These are phyloP conservation scores for Trypanosoma lewisi DNA, from an alignment of 208 protist species.

Conservation along the genomic window DNA sequence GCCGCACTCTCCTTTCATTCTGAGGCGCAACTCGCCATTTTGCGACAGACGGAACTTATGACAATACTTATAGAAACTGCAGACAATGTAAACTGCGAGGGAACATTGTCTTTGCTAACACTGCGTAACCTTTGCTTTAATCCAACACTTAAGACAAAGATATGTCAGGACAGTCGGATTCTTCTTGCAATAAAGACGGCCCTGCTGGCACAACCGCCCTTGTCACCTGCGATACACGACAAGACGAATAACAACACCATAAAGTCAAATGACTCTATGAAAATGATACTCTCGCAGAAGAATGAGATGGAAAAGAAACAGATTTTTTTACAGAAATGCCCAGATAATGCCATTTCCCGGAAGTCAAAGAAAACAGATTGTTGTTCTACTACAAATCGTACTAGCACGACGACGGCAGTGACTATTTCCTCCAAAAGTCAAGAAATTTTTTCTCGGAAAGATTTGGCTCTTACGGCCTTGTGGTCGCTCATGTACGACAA, in stretches of 20 bases:
- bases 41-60: slow-evolving; percentile 41
- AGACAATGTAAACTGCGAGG: slow-evolving; percentile 17
- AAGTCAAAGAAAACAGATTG: slow-evolving; percentile 12
- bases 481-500: slow-evolving; percentile 57
- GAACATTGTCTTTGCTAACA: slow-evolving; percentile 58
- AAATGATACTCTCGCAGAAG: background rate
- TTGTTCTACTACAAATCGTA: background rate
- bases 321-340: slow-evolving; percentile 7
- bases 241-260: background rate
- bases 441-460: slow-evolving; percentile 30
- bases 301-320: background rate
- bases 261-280: background rate
- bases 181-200: slow-evolving; percentile 68
- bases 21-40: slow-evolving; percentile 38
- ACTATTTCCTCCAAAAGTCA: background rate
- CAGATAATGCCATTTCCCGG: background rate
- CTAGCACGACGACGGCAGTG: too few relatives aligned
- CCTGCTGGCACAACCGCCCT: slow-evolving; percentile 32
- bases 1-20: slow-evolving; percentile 57
- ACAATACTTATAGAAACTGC: slow-evolving; percentile 64
- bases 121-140: slow-evolving; percentile 81
- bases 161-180: slow-evolving; percentile 77
- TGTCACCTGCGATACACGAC: slow-evolving; percentile 25
- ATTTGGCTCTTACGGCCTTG: slow-evolving; percentile 39
- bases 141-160: slow-evolving; percentile 43